Conservation (phyloP, 345 rosid species). For the Kernera saxatilis region DNA sequence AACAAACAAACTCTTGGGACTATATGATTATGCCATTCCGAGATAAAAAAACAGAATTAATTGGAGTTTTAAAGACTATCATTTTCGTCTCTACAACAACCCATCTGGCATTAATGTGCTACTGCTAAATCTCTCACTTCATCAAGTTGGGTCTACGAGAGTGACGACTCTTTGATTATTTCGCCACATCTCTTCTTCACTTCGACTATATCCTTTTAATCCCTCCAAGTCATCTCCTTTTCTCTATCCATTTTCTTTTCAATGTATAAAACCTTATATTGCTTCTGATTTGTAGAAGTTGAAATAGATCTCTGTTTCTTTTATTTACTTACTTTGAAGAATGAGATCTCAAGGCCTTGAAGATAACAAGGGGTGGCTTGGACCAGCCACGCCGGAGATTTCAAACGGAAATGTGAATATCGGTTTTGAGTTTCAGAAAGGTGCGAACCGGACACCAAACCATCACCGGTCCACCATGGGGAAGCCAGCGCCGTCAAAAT, state of each 20-base stretch:
- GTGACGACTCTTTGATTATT: slow-evolving; percentile 34
- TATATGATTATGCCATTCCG: neutral
- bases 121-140: slow-evolving; percentile 24
- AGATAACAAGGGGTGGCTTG: slow-evolving; percentile 21
- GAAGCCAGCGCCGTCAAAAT: slow-evolving; percentile 87
- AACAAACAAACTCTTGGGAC: neutral
- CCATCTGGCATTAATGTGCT: slow-evolving; percentile 25
- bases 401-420: neutral
- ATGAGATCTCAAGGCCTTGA: slow-evolving; percentile 46
- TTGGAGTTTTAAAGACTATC: slow-evolving; percentile 10
- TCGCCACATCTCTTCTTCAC: slow-evolving; percentile 22
- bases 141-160: slow-evolving; percentile 27
- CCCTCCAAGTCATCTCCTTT: slow-evolving; percentile 16
- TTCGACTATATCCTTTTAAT: slow-evolving; percentile 2
- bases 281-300: neutral
- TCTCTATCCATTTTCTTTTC: neutral
- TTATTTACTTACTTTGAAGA: neutral
- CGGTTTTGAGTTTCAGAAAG: slow-evolving; percentile 71
- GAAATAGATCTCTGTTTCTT: neutral
- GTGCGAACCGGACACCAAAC: slow-evolving; percentile 44
- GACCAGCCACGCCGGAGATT: slow-evolving; percentile 39
- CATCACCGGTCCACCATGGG: slow-evolving; percentile 75
- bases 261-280: neutral
- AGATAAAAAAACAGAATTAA: slow-evolving; percentile 1
- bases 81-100: slow-evolving; percentile 24